Evolutionary conservation across 1,284 basidiomycete genomes (phyloP).

Genomic region (Moesziomyces aphidis): DNA sequence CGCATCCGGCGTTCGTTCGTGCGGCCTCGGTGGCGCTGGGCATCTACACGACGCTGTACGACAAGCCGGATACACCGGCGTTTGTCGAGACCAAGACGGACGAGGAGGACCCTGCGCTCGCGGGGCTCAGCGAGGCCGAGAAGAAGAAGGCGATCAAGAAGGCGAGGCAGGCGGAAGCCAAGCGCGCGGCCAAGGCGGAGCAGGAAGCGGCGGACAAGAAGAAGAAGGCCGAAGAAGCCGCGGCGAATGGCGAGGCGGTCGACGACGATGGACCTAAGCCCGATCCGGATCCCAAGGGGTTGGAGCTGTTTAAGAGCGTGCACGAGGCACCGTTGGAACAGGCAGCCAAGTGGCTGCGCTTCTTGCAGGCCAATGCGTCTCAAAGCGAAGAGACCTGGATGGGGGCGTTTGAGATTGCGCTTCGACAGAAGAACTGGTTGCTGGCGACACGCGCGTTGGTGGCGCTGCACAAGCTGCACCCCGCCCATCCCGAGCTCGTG

Average conservation of each 20-base stretch:
- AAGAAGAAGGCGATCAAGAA: constrained; percentile 49
- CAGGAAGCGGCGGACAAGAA: constrained; percentile 28
- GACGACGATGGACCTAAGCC: constrained; percentile 79
- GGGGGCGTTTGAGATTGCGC: constrained; percentile 81
- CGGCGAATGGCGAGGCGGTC: constrained; percentile 69
- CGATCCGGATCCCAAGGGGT: constrained; percentile 68
- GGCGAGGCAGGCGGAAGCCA: constrained; percentile 36
- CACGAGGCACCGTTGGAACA: constrained; percentile 75
- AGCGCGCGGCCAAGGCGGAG: constrained; percentile 24
- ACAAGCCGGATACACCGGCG: constrained; percentile 61
- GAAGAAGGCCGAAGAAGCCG: constrained; percentile 36
- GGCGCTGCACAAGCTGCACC: constrained; percentile 73
- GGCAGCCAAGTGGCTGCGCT: constrained; percentile 80
- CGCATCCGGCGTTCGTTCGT: constrained; percentile 80
- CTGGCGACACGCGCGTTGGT: constrained; percentile 81
- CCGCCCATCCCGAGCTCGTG: constrained; percentile 78
- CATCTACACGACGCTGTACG: constrained; percentile 74
- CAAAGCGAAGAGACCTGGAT: constrained; percentile 80
- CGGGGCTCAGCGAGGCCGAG: constrained; percentile 22
- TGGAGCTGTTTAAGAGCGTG: constrained; percentile 29
- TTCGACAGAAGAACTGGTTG: constrained; percentile 81
- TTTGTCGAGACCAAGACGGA: constrained; percentile 60
- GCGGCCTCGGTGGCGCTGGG: constrained; percentile 79
- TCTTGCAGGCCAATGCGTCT: constrained; percentile 72
- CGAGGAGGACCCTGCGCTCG: constrained; percentile 16